Conservation (phyloP, 1,284 basidiomycete genomes). For the Rhodotorula sp. region DNA sequence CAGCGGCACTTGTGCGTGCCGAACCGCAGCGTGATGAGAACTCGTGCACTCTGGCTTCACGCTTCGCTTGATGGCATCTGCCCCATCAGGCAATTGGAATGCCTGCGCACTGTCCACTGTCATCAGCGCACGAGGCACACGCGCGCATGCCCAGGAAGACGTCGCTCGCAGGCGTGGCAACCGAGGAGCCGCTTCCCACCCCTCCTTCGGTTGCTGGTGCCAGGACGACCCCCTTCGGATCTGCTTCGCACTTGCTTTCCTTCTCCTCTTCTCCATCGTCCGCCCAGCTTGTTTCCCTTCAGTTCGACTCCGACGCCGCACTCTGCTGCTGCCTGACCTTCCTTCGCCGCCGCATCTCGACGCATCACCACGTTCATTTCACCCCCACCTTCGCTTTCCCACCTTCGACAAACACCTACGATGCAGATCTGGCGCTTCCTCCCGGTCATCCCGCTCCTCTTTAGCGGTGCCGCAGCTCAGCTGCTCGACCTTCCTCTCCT, state of each 20-base stretch:
- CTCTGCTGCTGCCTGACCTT: neutral
- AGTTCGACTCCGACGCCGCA: neutral
- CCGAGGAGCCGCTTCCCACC: neutral
- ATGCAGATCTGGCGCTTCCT: slow-evolving; percentile 8
- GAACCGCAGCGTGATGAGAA: neutral
- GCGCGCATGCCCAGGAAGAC: neutral
- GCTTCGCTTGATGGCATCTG: too few relatives aligned
- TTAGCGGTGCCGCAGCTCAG: slow-evolving; percentile 1
- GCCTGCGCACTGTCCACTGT: too few relatives aligned
- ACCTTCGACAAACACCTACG: neutral
- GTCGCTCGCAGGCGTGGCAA: neutral
- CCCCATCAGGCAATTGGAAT: neutral
- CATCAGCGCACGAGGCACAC: neutral
- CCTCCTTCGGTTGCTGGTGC: neutral
- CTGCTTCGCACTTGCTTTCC: too few relatives aligned
- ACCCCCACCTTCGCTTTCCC: neutral
- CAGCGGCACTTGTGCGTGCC: neutral
- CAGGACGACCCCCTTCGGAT: neutral
- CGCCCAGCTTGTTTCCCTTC: too few relatives aligned
- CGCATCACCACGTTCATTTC: slow-evolving; percentile 7
- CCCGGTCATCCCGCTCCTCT: slow-evolving; percentile 1
- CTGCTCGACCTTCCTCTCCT: slow-evolving; percentile 10
- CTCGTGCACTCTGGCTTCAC: neutral
- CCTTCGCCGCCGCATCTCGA: neutral
- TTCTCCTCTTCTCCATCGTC: neutral